Conservation (phyloP, 176 grass and related monocot genomes). For the Eragrostis nindensis region DNA sequence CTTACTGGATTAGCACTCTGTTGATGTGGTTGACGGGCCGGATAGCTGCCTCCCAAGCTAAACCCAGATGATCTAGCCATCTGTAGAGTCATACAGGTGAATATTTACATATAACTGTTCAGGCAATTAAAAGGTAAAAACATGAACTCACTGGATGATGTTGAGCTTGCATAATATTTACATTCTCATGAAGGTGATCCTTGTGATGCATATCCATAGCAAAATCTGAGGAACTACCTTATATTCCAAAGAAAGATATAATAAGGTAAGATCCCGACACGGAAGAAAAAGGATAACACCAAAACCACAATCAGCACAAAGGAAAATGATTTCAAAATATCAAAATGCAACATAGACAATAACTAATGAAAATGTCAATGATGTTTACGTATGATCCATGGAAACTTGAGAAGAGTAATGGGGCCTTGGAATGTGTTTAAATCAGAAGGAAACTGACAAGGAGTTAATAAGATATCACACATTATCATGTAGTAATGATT, state of each 20-base stretch:
- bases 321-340: neutral
- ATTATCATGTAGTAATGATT: neutral
- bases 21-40: conserved; percentile 69
- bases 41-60: conserved; percentile 77
- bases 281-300: neutral
- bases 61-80: conserved; percentile 87
- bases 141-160: conserved; percentile 74
- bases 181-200: conserved; percentile 93
- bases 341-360: conserved; percentile 17
- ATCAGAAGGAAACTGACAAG: conserved; percentile 14
- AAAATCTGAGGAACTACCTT: conserved; percentile 80
- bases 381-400: conserved; percentile 8
- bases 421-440: neutral
- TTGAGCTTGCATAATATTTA: conserved; percentile 73
- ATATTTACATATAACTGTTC: conserved; percentile 30
- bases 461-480: conserved; percentile 12
- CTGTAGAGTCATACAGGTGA: conserved; percentile 43
- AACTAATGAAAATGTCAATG: neutral
- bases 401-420: conserved; percentile 22
- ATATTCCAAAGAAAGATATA: conserved; percentile 46
- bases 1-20: conserved; percentile 72
- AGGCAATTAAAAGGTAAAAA: conserved; percentile 22
- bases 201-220: conserved; percentile 87
- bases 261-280: conserved; percentile 15
- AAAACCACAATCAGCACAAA: conserved; percentile 36